Evolutionary conservation across 2,329 filamentous ascomycete genomes (phyloP).

Genomic region (Calcarisporium arbuscula): DNA sequence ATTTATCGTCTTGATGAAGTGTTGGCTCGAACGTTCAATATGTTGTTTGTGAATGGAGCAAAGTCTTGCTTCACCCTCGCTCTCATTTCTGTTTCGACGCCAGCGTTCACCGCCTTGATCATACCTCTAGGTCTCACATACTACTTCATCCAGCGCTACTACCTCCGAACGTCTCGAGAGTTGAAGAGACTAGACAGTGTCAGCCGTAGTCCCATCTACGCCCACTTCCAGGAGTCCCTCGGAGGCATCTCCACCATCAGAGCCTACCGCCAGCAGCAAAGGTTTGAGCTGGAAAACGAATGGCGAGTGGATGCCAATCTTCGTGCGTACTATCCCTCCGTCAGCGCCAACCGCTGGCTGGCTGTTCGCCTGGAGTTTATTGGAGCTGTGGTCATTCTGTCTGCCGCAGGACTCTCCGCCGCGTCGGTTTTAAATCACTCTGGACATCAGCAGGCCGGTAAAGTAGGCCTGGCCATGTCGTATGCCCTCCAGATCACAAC

Average conservation of each 20-base stretch:
- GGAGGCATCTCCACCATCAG: slow-evolving; percentile 93
- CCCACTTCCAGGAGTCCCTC: slow-evolving; percentile 96
- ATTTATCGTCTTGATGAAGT: slow-evolving; percentile 86
- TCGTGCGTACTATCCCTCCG: slow-evolving; percentile 89
- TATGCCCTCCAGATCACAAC: slow-evolving; percentile 96
- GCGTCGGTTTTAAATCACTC: slow-evolving; percentile 67
- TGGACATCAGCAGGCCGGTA: slow-evolving; percentile 59
- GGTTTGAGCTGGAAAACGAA: slow-evolving; percentile 91
- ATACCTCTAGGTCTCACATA: slow-evolving; percentile 77
- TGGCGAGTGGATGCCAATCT: slow-evolving; percentile 95
- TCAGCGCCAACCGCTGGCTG: slow-evolving; percentile 91
- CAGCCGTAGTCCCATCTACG: slow-evolving; percentile 91
- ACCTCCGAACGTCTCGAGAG: slow-evolving; percentile 90
- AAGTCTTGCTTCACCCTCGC: slow-evolving; percentile 76
- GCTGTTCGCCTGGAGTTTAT: slow-evolving; percentile 93
- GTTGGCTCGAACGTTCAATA: slow-evolving; percentile 93
- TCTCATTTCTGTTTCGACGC: slow-evolving; percentile 77
- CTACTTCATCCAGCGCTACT: slow-evolving; percentile 93
- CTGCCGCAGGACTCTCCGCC: slow-evolving; percentile 76
- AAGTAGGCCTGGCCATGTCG: slow-evolving; percentile 91
- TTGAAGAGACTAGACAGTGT: slow-evolving; percentile 94
- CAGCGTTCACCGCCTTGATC: slow-evolving; percentile 73
- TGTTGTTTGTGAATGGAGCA: slow-evolving; percentile 76
- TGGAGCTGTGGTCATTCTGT: slow-evolving; percentile 86
- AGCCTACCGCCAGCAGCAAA: slow-evolving; percentile 80